phyloP scores from a whole-genome alignment of 805 yeast species.

The Ogataea methanolica region DNA sequence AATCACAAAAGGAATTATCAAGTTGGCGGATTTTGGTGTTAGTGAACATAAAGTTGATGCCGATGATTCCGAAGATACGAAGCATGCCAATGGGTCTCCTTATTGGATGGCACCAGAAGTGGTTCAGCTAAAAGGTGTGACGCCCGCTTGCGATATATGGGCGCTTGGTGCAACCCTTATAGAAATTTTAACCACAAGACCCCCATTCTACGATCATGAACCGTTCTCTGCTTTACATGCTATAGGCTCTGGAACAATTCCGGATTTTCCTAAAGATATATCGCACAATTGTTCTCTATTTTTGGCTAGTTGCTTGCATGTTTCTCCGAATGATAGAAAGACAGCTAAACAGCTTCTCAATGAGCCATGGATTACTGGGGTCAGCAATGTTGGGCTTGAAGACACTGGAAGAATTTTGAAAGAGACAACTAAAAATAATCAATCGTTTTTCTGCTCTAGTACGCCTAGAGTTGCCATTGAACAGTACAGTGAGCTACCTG shows the following conservation, averaged over 20 bases:
- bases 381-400: neutral
- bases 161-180: slow-evolving; percentile 92
- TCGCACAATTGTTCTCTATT: slow-evolving; percentile 34
- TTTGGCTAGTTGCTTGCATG: slow-evolving; percentile 64
- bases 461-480: neutral
- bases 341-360: slow-evolving; percentile 50
- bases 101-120: slow-evolving; percentile 99
- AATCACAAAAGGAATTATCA: slow-evolving; percentile 52
- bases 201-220: slow-evolving; percentile 76
- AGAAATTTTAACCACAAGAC: slow-evolving; percentile 79
- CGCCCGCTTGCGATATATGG: slow-evolving; percentile 89
- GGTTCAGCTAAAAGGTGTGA: slow-evolving; percentile 76
- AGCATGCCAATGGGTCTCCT: slow-evolving; percentile 75
- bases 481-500: slow-evolving; percentile 15
- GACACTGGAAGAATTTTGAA: neutral
- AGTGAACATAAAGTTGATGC: slow-evolving; percentile 42
- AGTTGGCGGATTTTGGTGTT: slow-evolving; percentile 76
- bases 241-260: slow-evolving; percentile 69
- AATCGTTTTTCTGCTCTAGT: neutral
- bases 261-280: slow-evolving; percentile 52
- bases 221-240: slow-evolving; percentile 82
- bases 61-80: slow-evolving; percentile 2
- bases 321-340: slow-evolving; percentile 60
- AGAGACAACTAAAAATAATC: neutral
- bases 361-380: slow-evolving; percentile 55